Base-by-base conservation (phyloP, 106 monocot species). In the Dendrobium catenatum region DNA sequence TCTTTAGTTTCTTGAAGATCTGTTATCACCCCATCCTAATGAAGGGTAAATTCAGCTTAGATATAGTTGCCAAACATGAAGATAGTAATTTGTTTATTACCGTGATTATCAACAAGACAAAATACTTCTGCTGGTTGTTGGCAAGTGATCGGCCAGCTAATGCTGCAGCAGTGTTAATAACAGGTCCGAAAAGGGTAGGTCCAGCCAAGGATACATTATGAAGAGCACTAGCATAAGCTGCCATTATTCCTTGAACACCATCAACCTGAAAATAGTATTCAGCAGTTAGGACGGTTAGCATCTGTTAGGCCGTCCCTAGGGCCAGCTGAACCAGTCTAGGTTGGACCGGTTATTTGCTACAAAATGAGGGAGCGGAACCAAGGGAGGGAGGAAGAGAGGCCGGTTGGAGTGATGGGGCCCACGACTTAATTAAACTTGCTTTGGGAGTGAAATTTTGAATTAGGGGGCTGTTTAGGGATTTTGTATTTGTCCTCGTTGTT, bases 1-100 rank as follows among this genome's bases (percentile, higher is more conserved):
- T 96, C 94, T 78, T 79, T 96, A 42, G 92, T 94, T 89, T 94
- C 96, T 80, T 96, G 94, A 64, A 90, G 88, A 92, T 96, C 90
- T 58, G 96, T 93, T 75, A 96, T 90, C 49, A 96, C 96, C 42
- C 94, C 96, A 87, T 97, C 96, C 96, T 97, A 51, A 37, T 70
- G 42, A 78, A 66, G 68, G 27, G 74, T 54, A 80, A 79, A 11
- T 26, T 72, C 75, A 76, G 19, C 56, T 80, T 40, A 83, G 54
- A 79, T n/a, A 54, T n/a, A 82, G 20, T 40, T 11, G 16, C 31
- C 55, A 41, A 37, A 6, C 17, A 18, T 42, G 41, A 27, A 48
- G 9, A 79, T 16, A 81, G 15, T 26, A 42, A 59, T 66, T 26
- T 13, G 11, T 16, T 26, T 73, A 54, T 82, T 89, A 96, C 96